These are phyloP conservation scores for Rhododendron williamsianum DNA, from an alignment of 148 eudicot genomes.

Conservation along the genomic window DNA sequence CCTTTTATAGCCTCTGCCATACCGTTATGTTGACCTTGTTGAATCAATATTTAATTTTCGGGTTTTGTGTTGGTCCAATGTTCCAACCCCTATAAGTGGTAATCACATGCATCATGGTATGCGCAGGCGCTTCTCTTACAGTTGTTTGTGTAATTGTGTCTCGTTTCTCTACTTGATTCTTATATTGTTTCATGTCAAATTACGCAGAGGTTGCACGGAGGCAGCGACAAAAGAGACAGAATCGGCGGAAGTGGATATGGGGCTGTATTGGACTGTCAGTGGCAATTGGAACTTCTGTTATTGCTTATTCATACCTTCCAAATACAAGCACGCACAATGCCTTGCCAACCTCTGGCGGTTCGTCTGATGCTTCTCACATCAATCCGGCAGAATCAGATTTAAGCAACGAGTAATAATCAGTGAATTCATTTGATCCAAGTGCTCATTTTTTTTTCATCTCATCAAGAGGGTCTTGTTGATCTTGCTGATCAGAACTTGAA, in stretches of 20 bases:
- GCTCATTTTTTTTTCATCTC: background rate
- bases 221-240: constrained; percentile 34
- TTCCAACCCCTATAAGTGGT: background rate
- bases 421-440: background rate
- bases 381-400: background rate
- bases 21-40: no score
- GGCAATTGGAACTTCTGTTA: constrained; percentile 30
- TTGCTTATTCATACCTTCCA: constrained; percentile 32
- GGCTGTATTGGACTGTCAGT: constrained; percentile 38
- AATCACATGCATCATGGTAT: background rate
- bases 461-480: background rate
- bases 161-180: background rate
- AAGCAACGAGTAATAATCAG: background rate
- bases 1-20: no score
- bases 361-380: constrained; percentile 10
- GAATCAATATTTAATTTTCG: no score
- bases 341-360: constrained; percentile 10
- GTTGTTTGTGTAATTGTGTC: constrained; percentile 16
- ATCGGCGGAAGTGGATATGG: constrained; percentile 41
- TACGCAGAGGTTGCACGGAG: constrained; percentile 39
- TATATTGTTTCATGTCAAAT: background rate
- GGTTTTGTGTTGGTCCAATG: background rate
- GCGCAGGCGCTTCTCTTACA: background rate
- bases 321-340: constrained; percentile 10
- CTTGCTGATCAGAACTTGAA: background rate